phyloP scores from a whole-genome alignment of 805 yeast species.

The Spathaspora hagerdaliae region DNA sequence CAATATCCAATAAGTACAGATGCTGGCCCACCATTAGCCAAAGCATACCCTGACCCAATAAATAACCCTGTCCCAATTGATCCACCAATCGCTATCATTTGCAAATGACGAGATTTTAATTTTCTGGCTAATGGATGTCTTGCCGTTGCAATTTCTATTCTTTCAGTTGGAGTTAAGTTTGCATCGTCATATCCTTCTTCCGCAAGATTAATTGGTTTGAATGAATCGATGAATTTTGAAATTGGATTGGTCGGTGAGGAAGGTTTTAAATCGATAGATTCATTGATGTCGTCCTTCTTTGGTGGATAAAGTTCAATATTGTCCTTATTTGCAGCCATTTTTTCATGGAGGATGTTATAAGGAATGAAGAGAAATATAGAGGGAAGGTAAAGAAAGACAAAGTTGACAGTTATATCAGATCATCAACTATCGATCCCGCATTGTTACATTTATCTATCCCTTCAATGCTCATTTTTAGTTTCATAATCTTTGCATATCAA shows the following conservation, averaged over 20 bases:
- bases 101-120: constrained; percentile 46
- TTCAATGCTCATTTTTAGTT: too few relatives aligned
- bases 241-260: background rate
- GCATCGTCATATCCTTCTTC: constrained; percentile 39
- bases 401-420: background rate
- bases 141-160: constrained; percentile 35
- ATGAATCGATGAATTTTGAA: constrained; percentile 25
- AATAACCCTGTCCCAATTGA: constrained; percentile 63
- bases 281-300: too few relatives aligned
- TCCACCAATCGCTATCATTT: constrained; percentile 68
- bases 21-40: constrained; percentile 38
- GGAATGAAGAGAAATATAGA: too few relatives aligned
- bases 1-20: constrained; percentile 50
- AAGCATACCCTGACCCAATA: constrained; percentile 43
- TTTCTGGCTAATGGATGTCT: constrained; percentile 43
- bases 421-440: too few relatives aligned
- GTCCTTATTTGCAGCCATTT: too few relatives aligned
- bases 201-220: constrained; percentile 35
- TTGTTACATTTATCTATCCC: too few relatives aligned
- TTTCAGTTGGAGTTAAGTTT: constrained; percentile 35
- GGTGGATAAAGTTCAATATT: too few relatives aligned
- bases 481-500: too few relatives aligned
- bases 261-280: too few relatives aligned
- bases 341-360: too few relatives aligned
- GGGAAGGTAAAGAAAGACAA: background rate